phyloP scores from a whole-genome alignment of 305 asterid species.

The Fraxinus ornus region DNA sequence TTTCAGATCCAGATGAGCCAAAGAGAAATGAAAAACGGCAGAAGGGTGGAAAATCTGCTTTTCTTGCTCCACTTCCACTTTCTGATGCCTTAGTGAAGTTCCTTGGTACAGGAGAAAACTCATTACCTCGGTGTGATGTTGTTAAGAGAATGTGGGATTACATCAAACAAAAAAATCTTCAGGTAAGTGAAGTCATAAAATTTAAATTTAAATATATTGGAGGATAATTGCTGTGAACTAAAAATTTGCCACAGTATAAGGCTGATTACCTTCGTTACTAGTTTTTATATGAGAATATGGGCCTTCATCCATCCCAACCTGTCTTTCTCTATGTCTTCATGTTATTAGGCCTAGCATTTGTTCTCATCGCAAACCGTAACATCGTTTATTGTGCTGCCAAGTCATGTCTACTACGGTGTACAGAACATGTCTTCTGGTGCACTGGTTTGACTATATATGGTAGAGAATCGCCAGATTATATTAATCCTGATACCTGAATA shows the following conservation, averaged over 20 bases:
- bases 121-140: constrained; percentile 65
- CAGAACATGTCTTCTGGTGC: not conserved
- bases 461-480: not conserved
- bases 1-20: constrained; percentile 57
- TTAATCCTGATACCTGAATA: not conserved
- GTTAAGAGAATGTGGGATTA: constrained; percentile 86
- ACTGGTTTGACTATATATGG: not conserved
- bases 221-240: not conserved
- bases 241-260: not conserved
- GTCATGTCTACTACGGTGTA: not conserved
- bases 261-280: not conserved
- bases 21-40: constrained; percentile 63
- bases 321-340: not conserved
- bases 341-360: not conserved
- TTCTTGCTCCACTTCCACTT: constrained; percentile 77
- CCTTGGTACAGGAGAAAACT: constrained; percentile 84
- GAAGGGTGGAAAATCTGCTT: constrained; percentile 60
- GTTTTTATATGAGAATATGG: not conserved
- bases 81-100: constrained; percentile 79
- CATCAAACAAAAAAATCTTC: constrained; percentile 75
- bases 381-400: not conserved
- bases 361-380: not conserved
- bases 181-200: constrained; percentile 49
- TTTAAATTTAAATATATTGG: not conserved
- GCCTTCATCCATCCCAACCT: not conserved